Conservation (phyloP, 2,329 filamentous ascomycete species). For the Cladosporium sp. region DNA sequence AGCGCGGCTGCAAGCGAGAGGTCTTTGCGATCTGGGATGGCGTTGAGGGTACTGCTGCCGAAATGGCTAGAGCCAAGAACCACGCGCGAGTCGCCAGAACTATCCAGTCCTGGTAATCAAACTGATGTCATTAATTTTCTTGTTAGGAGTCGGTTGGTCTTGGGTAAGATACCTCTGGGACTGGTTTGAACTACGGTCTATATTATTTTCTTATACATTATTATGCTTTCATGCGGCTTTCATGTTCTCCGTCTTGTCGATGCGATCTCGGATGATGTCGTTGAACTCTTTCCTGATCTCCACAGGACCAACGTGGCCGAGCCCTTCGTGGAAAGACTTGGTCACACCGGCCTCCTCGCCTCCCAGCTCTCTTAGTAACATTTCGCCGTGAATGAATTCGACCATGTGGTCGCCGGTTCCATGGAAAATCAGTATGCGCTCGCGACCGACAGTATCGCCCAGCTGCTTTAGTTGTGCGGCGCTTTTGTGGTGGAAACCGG, state of each 20-base stretch:
- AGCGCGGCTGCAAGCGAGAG: conserved; percentile 18
- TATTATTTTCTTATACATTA: neutral
- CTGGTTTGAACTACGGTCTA: neutral
- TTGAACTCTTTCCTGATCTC: conserved; percentile 70
- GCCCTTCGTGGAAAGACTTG: conserved; percentile 61
- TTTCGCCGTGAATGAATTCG: conserved; percentile 62
- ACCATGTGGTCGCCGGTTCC: conserved; percentile 78
- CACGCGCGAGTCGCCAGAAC: conserved; percentile 17
- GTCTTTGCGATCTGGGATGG: conserved; percentile 24
- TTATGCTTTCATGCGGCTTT: neutral
- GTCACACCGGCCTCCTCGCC: conserved; percentile 48
- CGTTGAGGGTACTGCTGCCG: conserved; percentile 20
- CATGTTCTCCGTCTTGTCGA: conserved; percentile 44
- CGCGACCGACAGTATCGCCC: conserved; percentile 64
- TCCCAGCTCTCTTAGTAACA: conserved; percentile 65
- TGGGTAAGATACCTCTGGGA: too few species aligned
- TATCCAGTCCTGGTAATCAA: conserved; percentile 5
- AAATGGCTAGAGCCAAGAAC: conserved; percentile 26
- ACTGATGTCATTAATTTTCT: neutral
- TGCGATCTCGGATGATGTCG: conserved; percentile 55
- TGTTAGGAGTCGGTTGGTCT: neutral
- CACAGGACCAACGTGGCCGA: conserved; percentile 71
- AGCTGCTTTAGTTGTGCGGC: conserved; percentile 61
- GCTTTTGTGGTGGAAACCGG: conserved; percentile 74
- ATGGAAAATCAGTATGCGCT: conserved; percentile 73